Percentiles rank a stretch among this genome's conserved stretches.
Conservation (phyloP, 1,284 basidiomycete species). For the Ceratobasidium sp. region DNA sequence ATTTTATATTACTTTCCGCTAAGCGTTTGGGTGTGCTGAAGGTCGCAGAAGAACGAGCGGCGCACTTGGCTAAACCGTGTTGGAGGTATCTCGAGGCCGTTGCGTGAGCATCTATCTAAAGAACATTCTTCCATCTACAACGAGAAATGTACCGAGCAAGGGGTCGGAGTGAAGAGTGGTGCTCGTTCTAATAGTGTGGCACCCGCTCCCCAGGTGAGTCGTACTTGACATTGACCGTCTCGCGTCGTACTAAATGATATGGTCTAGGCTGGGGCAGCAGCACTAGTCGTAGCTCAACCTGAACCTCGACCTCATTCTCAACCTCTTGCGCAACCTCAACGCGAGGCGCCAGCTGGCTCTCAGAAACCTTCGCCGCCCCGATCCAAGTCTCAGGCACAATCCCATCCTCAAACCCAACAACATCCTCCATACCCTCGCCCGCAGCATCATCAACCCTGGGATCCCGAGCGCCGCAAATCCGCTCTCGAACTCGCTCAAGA, state of each 20-base stretch:
- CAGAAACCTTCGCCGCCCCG: not conserved
- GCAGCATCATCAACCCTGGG: slow-evolving; percentile 1
- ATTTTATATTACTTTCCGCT: not conserved
- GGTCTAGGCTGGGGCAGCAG: not conserved
- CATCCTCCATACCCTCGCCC: slow-evolving; percentile 18
- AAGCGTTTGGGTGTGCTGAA: not conserved
- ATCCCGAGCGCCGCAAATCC: slow-evolving; percentile 31
- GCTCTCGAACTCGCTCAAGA: slow-evolving; percentile 38
- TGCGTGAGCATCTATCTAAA: slow-evolving; percentile 25
- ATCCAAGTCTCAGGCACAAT: not conserved
- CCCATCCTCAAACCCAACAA: not conserved
- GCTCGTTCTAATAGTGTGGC: slow-evolving; percentile 23
- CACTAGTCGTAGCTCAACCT: not conserved
- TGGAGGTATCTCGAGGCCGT: slow-evolving; percentile 12
- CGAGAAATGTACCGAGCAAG: slow-evolving; percentile 25
- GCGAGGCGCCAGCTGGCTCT: slow-evolving; percentile 7
- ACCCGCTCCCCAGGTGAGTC: slow-evolving; percentile 16
- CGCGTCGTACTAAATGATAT: too few species aligned
- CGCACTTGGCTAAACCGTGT: slow-evolving; percentile 32
- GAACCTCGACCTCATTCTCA: not conserved
- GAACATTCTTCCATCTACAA: slow-evolving; percentile 17
- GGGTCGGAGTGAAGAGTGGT: slow-evolving; percentile 7
- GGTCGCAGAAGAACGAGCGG: slow-evolving; percentile 36
- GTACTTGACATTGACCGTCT: not conserved
- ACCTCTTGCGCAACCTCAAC: slow-evolving; percentile 8